Base-by-base conservation (phyloP, 768 basidiomycete species). In the Phlegmacium glaucopus region DNA sequence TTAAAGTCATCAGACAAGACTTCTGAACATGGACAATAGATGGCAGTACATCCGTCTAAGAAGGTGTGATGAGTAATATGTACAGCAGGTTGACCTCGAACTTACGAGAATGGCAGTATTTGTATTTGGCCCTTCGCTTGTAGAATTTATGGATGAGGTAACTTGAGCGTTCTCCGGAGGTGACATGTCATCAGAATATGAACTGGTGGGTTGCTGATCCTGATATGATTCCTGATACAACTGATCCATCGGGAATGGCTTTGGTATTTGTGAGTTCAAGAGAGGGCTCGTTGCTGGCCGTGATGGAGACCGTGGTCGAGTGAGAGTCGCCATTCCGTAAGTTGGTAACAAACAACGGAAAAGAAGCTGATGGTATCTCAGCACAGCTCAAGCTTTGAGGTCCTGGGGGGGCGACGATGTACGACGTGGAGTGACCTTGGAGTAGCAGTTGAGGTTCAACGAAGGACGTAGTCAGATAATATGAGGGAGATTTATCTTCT, bases 1-100 rank as follows among this genome's bases (percentile, higher is more conserved):
- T 80, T 39, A 92, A 70, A 2, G 85, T 86, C 71, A 82, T 82
- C 18, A 91, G 58, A 61, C 86, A 90, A 13, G 86, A 87, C 49
- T 74, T 77, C 56, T 89, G 83, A 27, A 91, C 86, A 46, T 78
- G 75, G 11, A 75, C 70, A 53, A 92, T 83, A n/a, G 87, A 90
- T 8, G 85, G 79, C 55, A 84, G 69, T 29, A 89, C 67, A 53
- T 86, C 81, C 51, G 72, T 74, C 79, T 85, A 59, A 53, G 36
- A 30, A 25, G 30, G 44, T 36, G 28, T 49, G 27, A 54, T 39
- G 44, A 18, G 49, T 36, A 13, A 16, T 29, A 47, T 34, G 12
- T 40, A 39, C 17, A 25, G 46, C 22, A 22, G 22, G 22, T 3
- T 22, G 22, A 22, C 22, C 22, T 22, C 22, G 22, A 39, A 59